These are phyloP conservation scores for Alternaria metachromatica DNA, from an alignment of 2,329 filamentous ascomycete genomes.

Conservation along the genomic window DNA sequence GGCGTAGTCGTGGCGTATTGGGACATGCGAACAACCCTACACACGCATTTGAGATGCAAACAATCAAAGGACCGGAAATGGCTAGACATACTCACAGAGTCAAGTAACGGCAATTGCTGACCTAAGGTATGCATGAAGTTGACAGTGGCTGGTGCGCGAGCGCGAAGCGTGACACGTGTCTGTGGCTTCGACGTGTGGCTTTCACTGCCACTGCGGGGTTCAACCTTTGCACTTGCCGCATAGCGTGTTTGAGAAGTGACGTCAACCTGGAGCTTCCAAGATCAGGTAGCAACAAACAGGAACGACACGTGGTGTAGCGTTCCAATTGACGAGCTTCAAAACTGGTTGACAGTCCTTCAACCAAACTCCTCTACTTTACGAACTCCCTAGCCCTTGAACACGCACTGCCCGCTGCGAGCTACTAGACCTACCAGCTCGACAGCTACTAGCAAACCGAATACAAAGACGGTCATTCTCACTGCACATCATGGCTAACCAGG, in stretches of 20 bases:
- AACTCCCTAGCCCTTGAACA: not conserved
- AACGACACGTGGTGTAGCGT: conserved; percentile 1
- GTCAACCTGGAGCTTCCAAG: conserved; percentile 3
- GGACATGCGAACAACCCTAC: not conserved
- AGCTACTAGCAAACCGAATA: not conserved
- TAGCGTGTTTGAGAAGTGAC: not conserved
- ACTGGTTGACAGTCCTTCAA: not conserved
- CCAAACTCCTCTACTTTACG: not conserved
- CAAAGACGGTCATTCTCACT: not conserved
- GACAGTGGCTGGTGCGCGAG: not conserved
- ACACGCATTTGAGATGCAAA: conserved; percentile 16
- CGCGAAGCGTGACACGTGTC: not conserved
- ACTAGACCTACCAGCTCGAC: not conserved
- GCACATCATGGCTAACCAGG: conserved; percentile 12
- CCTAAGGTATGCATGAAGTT: not conserved
- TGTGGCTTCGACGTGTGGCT: conserved; percentile 3
- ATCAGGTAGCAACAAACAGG: conserved; percentile 2
- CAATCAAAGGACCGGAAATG: not conserved
- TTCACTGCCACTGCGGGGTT: conserved; percentile 5
- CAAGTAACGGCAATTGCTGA: conserved; percentile 3
- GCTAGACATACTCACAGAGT: not conserved
- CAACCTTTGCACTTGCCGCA: not conserved
- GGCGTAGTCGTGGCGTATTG: not conserved
- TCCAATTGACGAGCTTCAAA: not conserved
- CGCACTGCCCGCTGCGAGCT: not conserved